Evolutionary conservation across 78 protist species (phyloP), one percentile per base, ranked within the genome.

Genomic region (Cavenderia fasciculata): DNA sequence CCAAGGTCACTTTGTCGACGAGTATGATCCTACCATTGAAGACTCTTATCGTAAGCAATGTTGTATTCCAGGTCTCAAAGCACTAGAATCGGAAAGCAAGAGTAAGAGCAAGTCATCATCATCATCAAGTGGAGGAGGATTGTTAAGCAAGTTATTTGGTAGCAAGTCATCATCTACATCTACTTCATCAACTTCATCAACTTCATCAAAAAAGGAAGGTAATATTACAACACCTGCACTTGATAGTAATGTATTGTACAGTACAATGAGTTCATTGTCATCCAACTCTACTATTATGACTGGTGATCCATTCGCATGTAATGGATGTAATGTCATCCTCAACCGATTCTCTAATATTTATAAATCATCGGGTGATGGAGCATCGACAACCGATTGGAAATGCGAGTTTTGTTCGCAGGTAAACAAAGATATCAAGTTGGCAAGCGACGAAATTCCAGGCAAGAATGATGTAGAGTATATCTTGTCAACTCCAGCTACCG

Each of bases 11-110:
- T 95, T 95, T 23, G 31, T 95, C 21, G 93, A 92, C 0, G 97
- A 94, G 56, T 95, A 94, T 72, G 95, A 95, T 76, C 96, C 96
- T 21, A 86, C 92, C 19, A 82, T 82, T 82, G 90, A 82, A 44
- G 90, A 82, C 44, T 68, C 78, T 12, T 82, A 82, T 44, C 56
- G 90, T 43, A 82, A 82, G 41, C 90, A 82, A 69, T 44, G 56
- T 57, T 4, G 46, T 38, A 82, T 82, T 38, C 57, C 62, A 43
- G 90, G 90, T 29, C 44, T 82, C 19, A 74, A 74, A 57, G 61
- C 90, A 56, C 0, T 43, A 21, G 5, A 25, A 29, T 27, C 59
- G 3, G 23, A 33, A 12, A 33, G 36, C 4, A 36, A 52, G 29
- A 29, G 16, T 0, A 40, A 19, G 29, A 44, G 59, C 27, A 31